These are phyloP conservation scores for Neonothopanus nambi DNA, from an alignment of 1,284 basidiomycete species.

Conservation along the genomic window DNA sequence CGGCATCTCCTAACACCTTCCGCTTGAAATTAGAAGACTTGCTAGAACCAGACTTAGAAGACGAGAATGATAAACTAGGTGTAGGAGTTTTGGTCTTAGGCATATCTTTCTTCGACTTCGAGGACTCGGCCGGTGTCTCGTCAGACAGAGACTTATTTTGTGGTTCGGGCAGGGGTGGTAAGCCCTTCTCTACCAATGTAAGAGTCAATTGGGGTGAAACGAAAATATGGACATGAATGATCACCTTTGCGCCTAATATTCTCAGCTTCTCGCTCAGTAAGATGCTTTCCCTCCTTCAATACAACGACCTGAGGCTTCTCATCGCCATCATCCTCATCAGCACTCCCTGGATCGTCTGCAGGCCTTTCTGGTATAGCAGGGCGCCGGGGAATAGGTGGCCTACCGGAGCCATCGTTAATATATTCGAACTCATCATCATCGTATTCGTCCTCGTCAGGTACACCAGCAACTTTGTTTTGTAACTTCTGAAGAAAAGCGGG, in stretches of 20 bases:
- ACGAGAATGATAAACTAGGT: conserved; percentile 31
- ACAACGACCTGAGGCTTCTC: conserved; percentile 88
- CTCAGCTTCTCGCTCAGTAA: conserved; percentile 74
- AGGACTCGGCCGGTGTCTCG: conserved; percentile 16
- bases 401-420: conserved; percentile 56
- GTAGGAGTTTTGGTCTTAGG: conserved; percentile 23
- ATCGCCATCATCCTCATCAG: conserved; percentile 70
- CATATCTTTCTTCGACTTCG: conserved; percentile 47
- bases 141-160: conserved; percentile 8
- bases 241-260: conserved; percentile 75
- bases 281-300: conserved; percentile 80
- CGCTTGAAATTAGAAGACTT: conserved; percentile 23
- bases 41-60: conserved; percentile 21
- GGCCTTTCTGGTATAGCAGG: conserved; percentile 66
- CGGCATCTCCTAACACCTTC: conserved; percentile 23
- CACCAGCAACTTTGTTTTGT: conserved; percentile 57
- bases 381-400: conserved; percentile 73
- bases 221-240: background rate
- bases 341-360: conserved; percentile 70
- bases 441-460: conserved; percentile 27
- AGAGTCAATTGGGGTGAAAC: background rate
- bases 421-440: conserved; percentile 43
- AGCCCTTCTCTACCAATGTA: conserved; percentile 45
- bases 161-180: conserved; percentile 35
- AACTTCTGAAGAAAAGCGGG: conserved; percentile 64